Conservation (phyloP, 257 asterid species). For the Thymus quinquecostatus region DNA sequence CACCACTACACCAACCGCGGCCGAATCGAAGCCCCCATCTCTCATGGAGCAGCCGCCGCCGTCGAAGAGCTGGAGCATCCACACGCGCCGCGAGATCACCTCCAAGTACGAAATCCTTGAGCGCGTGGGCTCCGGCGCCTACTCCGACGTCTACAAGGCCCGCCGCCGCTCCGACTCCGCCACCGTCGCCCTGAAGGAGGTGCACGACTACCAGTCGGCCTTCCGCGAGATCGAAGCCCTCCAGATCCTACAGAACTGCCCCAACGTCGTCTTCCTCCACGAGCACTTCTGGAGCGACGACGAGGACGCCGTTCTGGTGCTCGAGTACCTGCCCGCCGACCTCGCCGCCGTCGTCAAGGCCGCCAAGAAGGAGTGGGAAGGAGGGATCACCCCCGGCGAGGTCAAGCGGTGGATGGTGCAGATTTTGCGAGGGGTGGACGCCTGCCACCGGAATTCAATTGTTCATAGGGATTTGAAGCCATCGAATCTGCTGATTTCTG, state of each 20-base stretch:
- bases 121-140: slow-evolving; percentile 93
- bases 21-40: neutral
- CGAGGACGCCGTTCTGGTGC: slow-evolving; percentile 89
- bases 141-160: slow-evolving; percentile 92
- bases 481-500: slow-evolving; percentile 79
- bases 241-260: slow-evolving; percentile 65
- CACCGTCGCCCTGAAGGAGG: slow-evolving; percentile 81
- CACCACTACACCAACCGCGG: slow-evolving; percentile 15
- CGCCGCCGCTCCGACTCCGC: slow-evolving; percentile 74
- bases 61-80: slow-evolving; percentile 97
- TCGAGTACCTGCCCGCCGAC: slow-evolving; percentile 84
- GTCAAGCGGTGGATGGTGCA: slow-evolving; percentile 87
- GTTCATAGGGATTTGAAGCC: slow-evolving; percentile 97
- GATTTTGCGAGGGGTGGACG: slow-evolving; percentile 74
- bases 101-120: slow-evolving; percentile 68
- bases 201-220: slow-evolving; percentile 91
- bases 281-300: slow-evolving; percentile 94
- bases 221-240: slow-evolving; percentile 86
- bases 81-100: slow-evolving; percentile 80
- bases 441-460: slow-evolving; percentile 77
- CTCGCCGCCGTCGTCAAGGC: slow-evolving; percentile 64
- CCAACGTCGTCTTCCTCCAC: slow-evolving; percentile 66
- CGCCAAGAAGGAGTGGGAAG: slow-evolving; percentile 65
- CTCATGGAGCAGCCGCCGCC: slow-evolving; percentile 39
- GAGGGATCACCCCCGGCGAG: slow-evolving; percentile 68